Conservation (phyloP, 2,329 filamentous ascomycete genomes). For the Thermoascus crustaceus region DNA sequence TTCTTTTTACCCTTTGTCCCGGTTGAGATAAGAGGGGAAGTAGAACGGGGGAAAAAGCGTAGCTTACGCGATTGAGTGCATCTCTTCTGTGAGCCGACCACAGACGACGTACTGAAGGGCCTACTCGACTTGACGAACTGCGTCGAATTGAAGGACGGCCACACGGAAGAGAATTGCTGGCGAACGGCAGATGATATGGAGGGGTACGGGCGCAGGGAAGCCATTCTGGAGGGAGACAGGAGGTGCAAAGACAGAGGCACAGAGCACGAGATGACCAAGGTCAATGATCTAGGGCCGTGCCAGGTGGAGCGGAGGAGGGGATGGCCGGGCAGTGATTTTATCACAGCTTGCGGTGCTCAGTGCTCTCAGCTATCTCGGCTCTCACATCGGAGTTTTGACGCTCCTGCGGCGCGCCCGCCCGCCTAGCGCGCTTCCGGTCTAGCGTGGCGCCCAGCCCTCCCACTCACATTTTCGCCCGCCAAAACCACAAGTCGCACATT, state of each 20-base stretch:
- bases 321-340: too few relatives aligned
- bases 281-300: too few relatives aligned
- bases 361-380: background rate
- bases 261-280: background rate
- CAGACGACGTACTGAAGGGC: conserved; percentile 22
- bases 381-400: conserved; percentile 3
- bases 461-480: conserved; percentile 25
- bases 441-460: conserved; percentile 24
- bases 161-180: conserved; percentile 26
- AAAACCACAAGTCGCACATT: conserved; percentile 21
- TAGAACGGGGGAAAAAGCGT: conserved; percentile 7
- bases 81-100: conserved; percentile 21
- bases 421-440: conserved; percentile 20
- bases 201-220: too few relatives aligned
- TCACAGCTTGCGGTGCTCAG: too few relatives aligned
- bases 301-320: too few relatives aligned
- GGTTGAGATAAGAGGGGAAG: background rate
- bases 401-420: background rate
- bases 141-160: conserved; percentile 14
- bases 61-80: conserved; percentile 23
- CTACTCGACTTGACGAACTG: conserved; percentile 21
- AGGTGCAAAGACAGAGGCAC: too few relatives aligned
- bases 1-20: background rate
- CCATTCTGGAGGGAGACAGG: too few relatives aligned
- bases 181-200: conserved; percentile 26